Percentiles rank a stretch among this genome's conserved stretches.
These are phyloP conservation scores for Russula emetica DNA, from an alignment of 768 basidiomycete genomes.

Conservation along the genomic window DNA sequence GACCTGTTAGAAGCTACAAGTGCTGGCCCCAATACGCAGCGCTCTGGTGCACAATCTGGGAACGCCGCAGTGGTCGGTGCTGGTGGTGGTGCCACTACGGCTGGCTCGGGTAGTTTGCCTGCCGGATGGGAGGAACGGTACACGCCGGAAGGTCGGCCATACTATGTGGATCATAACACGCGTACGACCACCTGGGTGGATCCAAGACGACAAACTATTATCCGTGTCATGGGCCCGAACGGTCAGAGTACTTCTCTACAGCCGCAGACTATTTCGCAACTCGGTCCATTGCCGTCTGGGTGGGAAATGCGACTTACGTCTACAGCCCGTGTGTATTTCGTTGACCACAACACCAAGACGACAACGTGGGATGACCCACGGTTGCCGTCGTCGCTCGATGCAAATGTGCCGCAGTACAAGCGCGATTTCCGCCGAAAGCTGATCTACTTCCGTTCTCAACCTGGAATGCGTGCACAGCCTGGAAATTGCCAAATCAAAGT, in stretches of 20 bases:
- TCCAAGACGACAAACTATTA: conserved; percentile 92
- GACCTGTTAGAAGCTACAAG: conserved; percentile 76
- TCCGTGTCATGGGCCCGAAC: conserved; percentile 93
- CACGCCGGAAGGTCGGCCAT: conserved; percentile 96
- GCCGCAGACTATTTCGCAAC: conserved; percentile 92
- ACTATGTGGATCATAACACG: conserved; percentile 99
- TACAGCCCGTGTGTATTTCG: conserved; percentile 98
- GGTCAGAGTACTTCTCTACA: conserved; percentile 86
- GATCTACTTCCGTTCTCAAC: conserved; percentile 98
- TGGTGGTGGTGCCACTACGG: conserved; percentile 51
- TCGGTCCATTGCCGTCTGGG: conserved; percentile 93
- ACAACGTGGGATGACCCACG: conserved; percentile 99
- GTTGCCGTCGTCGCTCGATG: conserved; percentile 88
- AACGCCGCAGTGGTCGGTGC: conserved; percentile 45
- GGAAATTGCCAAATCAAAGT: conserved; percentile 99
- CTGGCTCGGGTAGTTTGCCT: conserved; percentile 83
- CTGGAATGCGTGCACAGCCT: conserved; percentile 95
- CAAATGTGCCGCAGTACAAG: conserved; percentile 99
- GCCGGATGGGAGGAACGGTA: conserved; percentile 99
- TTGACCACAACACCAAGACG: conserved; percentile 99
- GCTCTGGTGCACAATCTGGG: conserved; percentile 30
- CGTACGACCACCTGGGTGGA: conserved; percentile 99
- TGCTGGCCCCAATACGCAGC: conserved; percentile 25
- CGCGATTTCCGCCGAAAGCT: conserved; percentile 99
- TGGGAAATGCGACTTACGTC: conserved; percentile 99